phyloP scores from a whole-genome alignment of 2,329 filamentous ascomycete species.

The Colletotrichum agaves region DNA sequence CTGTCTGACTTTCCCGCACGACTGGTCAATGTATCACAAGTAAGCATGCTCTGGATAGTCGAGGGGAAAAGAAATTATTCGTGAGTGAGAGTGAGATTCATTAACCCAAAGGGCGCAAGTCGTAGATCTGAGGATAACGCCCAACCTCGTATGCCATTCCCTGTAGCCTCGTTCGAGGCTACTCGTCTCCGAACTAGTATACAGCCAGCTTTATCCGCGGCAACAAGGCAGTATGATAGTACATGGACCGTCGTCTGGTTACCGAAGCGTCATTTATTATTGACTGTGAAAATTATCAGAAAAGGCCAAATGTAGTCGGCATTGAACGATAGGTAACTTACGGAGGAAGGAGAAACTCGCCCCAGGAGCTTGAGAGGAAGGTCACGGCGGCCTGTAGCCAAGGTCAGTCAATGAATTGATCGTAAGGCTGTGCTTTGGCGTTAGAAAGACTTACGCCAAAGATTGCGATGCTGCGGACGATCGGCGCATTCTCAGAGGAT shows the following conservation, averaged over 20 bases:
- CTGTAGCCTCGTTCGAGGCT: constrained; percentile 24
- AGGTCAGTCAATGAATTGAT: constrained; percentile 25
- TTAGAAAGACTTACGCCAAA: constrained; percentile 68
- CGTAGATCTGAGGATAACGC: constrained; percentile 7
- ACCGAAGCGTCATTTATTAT: constrained; percentile 30
- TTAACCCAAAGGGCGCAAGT: constrained; percentile 13
- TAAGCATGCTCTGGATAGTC: background rate
- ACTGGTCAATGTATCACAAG: background rate
- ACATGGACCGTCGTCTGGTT: constrained; percentile 29
- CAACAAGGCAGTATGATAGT: constrained; percentile 30
- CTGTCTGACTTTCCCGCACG: background rate
- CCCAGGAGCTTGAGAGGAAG: constrained; percentile 74
- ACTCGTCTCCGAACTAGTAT: constrained; percentile 33
- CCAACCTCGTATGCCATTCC: constrained; percentile 23
- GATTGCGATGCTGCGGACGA: constrained; percentile 74
- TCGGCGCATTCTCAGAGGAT: constrained; percentile 73
- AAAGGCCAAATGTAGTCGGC: background rate
- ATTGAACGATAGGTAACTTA: constrained; percentile 48
- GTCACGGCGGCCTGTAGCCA: constrained; percentile 67
- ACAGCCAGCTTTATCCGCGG: constrained; percentile 35
- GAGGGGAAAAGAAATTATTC: background rate
- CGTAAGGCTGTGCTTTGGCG: background rate
- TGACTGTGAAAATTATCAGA: constrained; percentile 15
- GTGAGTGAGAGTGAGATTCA: constrained; percentile 24
- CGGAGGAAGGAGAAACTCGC: constrained; percentile 75